Conservation (phyloP, 352 stramenopile species). For the Phytophthora hibernalis region DNA sequence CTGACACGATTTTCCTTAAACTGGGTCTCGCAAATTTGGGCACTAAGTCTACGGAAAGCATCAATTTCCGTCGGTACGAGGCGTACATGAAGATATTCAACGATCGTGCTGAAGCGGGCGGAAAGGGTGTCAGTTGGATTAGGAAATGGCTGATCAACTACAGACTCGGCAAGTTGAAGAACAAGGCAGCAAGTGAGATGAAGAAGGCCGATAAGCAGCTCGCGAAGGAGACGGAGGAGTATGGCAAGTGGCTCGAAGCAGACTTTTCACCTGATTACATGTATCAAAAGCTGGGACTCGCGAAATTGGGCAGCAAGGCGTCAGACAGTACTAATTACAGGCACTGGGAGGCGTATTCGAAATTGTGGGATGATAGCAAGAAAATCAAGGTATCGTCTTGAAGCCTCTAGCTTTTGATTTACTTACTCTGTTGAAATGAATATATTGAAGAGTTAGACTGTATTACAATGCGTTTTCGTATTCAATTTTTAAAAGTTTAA, state of each 20-base stretch:
- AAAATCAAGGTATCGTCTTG: background rate
- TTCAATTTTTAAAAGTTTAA: background rate
- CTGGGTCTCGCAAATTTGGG: background rate
- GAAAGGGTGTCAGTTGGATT: background rate
- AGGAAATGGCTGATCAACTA: background rate
- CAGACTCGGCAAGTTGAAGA: background rate
- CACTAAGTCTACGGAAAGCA: background rate
- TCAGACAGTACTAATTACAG: background rate
- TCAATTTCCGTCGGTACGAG: background rate
- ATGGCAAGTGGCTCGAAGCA: background rate
- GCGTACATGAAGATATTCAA: background rate
- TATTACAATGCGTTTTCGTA: background rate
- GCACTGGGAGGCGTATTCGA: background rate
- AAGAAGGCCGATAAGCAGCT: background rate
- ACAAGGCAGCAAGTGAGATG: background rate
- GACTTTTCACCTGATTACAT: background rate
- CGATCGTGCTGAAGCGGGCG: background rate
- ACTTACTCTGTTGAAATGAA: background rate
- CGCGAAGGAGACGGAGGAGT: background rate
- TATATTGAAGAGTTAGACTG: background rate
- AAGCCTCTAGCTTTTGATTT: background rate
- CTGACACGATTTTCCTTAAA: background rate
- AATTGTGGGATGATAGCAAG: background rate
- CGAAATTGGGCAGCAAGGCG: background rate
- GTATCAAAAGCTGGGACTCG: background rate